Evolutionary conservation across 768 basidiomycete species (phyloP).

Genomic region (Trametes cingulata): DNA sequence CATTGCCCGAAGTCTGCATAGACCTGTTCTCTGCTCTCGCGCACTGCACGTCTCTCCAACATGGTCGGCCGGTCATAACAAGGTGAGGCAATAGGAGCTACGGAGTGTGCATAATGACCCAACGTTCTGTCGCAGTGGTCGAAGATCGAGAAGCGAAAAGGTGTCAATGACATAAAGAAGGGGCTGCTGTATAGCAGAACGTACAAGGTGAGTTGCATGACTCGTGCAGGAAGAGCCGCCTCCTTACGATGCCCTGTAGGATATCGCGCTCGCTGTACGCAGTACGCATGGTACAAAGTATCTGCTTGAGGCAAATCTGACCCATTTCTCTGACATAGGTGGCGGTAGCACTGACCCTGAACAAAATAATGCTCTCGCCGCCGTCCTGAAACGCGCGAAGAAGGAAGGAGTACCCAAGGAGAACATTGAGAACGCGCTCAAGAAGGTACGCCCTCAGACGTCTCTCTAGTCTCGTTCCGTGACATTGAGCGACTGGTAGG

Average conservation of each 20-base stretch:
- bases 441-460: conserved; percentile 41
- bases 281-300: conserved; percentile 40
- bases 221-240: conserved; percentile 1
- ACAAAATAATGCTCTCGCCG: conserved; percentile 53
- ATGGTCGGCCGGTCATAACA: conserved; percentile 41
- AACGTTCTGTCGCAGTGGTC: conserved; percentile 53
- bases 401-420: conserved; percentile 65
- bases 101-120: background rate
- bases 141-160: conserved; percentile 74
- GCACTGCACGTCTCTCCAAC: conserved; percentile 31
- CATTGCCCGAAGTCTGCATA: background rate
- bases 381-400: conserved; percentile 56
- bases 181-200: conserved; percentile 58
- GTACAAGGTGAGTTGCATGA: conserved; percentile 45
- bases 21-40: conserved; percentile 20
- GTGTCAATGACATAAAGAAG: conserved; percentile 60
- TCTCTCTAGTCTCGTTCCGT: background rate
- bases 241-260: conserved; percentile 39
- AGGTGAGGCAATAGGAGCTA: conserved; percentile 29
- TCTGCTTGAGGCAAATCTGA: background rate
- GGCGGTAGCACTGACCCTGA: conserved; percentile 59
- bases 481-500: conserved; percentile 35
- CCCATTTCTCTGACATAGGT: conserved; percentile 35
- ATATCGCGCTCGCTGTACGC: conserved; percentile 60
- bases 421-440: conserved; percentile 64